These are phyloP conservation scores for Colletotrichum sp. DNA, from an alignment of 2,329 filamentous ascomycete species.

Conservation along the genomic window DNA sequence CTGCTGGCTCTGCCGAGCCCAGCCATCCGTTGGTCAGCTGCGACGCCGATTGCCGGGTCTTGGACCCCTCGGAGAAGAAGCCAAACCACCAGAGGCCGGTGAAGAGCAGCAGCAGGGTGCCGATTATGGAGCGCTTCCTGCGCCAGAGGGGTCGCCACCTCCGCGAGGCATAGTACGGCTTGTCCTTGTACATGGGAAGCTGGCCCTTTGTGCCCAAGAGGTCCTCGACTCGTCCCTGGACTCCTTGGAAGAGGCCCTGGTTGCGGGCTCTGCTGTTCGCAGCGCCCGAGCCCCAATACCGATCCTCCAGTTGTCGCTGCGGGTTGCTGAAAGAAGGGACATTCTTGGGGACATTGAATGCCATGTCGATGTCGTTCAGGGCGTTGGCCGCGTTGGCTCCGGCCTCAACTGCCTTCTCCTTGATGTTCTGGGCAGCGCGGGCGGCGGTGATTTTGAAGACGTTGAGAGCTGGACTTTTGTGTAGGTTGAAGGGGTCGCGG, in stretches of 20 bases:
- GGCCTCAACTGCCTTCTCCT: slow-evolving; percentile 53
- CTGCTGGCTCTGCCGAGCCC: slow-evolving; percentile 49
- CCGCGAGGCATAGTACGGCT: slow-evolving; percentile 76
- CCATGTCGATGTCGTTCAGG: slow-evolving; percentile 64
- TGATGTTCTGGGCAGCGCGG: slow-evolving; percentile 47
- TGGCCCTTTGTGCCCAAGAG: slow-evolving; percentile 65
- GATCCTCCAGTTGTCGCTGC: slow-evolving; percentile 69
- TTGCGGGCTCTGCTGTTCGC: slow-evolving; percentile 45
- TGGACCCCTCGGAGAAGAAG: slow-evolving; percentile 50
- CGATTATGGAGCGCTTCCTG: slow-evolving; percentile 63
- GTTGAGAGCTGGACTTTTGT: slow-evolving; percentile 35
- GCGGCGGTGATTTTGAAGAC: slow-evolving; percentile 55
- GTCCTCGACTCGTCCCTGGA: slow-evolving; percentile 67
- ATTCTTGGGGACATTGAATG: slow-evolving; percentile 72
- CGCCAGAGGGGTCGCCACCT: slow-evolving; percentile 65
- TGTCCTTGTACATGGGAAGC: slow-evolving; percentile 98
- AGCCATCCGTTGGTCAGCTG: slow-evolving; percentile 61
- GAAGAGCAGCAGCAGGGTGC: slow-evolving; percentile 59
- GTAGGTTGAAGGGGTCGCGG: slow-evolving; percentile 47
- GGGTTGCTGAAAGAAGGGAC: slow-evolving; percentile 72
- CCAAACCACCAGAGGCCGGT: slow-evolving; percentile 74
- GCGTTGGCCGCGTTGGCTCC: slow-evolving; percentile 52
- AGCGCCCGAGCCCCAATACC: slow-evolving; percentile 64
- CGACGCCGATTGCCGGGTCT: slow-evolving; percentile 33
- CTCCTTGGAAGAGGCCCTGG: slow-evolving; percentile 48